Percentiles rank a stretch among this genome's conserved stretches.
Conservation (phyloP, 805 yeast species). For the Hanseniaspora occidentalis region DNA sequence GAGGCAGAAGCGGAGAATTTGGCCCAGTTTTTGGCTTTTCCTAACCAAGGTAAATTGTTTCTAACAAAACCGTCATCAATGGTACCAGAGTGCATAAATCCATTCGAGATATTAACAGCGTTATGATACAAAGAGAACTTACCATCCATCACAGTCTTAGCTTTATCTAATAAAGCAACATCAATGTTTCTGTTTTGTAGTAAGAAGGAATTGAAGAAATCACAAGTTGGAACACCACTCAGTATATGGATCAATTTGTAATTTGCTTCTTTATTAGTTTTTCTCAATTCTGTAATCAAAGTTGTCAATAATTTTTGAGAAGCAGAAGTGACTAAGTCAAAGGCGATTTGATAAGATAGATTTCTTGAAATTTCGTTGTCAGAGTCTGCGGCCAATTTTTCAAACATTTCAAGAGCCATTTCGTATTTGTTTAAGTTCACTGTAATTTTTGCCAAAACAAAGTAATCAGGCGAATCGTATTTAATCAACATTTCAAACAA, state of each 20-base stretch:
- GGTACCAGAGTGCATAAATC: conserved; percentile 92
- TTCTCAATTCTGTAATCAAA: conserved; percentile 31
- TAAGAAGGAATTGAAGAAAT: conserved; percentile 78
- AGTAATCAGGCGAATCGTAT: conserved; percentile 62
- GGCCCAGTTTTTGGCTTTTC: conserved; percentile 97
- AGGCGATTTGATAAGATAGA: conserved; percentile 85
- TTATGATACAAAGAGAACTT: conserved; percentile 90
- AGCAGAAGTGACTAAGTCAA: conserved; percentile 84
- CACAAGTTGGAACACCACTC: conserved; percentile 90
- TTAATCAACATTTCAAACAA: conserved; percentile 49
- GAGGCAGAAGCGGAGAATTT: conserved; percentile 97
- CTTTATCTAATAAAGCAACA: conserved; percentile 62
- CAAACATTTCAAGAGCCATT: conserved; percentile 59
- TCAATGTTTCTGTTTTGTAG: conserved; percentile 83
- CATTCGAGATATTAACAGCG: conserved; percentile 89
- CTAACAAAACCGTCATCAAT: conserved; percentile 89
- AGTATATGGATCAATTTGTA: conserved; percentile 54
- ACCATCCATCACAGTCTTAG: conserved; percentile 76
- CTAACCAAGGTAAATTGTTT: conserved; percentile 87
- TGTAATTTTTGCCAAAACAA: conserved; percentile 71
- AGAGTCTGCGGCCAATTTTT: conserved; percentile 28
- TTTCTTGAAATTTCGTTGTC: conserved; percentile 32
- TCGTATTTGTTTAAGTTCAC: conserved; percentile 73
- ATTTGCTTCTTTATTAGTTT: conserved; percentile 9
- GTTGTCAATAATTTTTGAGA: conserved; percentile 73